A percentile compares a stretch with the other conserved stretches of the same genome.
Conservation (phyloP, 306 rosid genomes). For the Quercus rubra region DNA sequence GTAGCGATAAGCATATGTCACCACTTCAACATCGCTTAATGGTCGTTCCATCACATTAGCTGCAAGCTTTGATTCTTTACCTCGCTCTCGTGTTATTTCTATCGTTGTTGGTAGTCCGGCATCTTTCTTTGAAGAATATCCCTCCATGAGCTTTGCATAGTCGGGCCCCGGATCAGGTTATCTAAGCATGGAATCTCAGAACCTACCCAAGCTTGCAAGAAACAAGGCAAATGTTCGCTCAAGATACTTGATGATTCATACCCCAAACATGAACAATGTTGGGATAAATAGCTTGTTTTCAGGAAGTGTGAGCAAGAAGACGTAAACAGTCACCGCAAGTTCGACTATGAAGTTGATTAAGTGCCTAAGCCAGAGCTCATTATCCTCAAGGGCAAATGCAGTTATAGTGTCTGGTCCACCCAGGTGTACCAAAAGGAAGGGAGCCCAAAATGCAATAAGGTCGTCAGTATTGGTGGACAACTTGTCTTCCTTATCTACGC, state of each 20-base stretch:
- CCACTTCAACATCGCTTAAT: too few relatives aligned
- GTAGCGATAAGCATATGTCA: conserved; percentile 17
- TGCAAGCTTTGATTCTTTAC: background rate
- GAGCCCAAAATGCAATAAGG: conserved; percentile 23
- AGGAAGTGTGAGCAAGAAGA: conserved; percentile 30
- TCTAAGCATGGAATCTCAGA: conserved; percentile 18
- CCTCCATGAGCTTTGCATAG: conserved; percentile 35
- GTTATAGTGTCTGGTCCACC: conserved; percentile 32
- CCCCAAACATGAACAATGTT: conserved; percentile 11
- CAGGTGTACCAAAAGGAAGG: conserved; percentile 16
- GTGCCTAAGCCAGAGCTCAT: conserved; percentile 39
- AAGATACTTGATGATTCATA: conserved; percentile 30
- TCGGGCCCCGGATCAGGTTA: conserved; percentile 26
- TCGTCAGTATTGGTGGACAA: background rate
- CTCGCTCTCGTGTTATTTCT: background rate
- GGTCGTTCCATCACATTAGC: background rate
- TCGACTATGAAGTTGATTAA: conserved; percentile 20
- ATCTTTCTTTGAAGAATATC: background rate
- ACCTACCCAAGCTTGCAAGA: conserved; percentile 17
- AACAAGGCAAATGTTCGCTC: conserved; percentile 34
- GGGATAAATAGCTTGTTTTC: conserved; percentile 16
- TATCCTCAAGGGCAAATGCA: conserved; percentile 40
- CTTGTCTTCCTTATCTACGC: too few relatives aligned
- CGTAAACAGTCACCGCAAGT: background rate
- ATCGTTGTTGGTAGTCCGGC: conserved; percentile 15